Conservation (phyloP, 768 basidiomycete species). For the Gloeopeniophorella convolvens region DNA sequence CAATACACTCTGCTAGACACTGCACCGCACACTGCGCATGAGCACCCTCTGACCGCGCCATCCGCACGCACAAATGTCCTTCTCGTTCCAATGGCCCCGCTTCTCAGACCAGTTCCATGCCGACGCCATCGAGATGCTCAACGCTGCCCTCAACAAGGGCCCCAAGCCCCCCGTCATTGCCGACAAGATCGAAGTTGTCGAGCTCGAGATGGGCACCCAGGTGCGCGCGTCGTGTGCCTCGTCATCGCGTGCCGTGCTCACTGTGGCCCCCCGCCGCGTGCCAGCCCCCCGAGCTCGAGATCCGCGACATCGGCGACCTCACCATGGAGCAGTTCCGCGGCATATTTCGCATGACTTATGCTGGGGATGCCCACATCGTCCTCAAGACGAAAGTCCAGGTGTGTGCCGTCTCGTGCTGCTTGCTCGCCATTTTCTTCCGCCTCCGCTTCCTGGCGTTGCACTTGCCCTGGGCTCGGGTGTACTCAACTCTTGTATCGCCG, state of each 20-base stretch:
- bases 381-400: constrained; percentile 92
- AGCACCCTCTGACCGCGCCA: not conserved
- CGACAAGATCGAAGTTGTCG: constrained; percentile 95
- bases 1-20: not conserved
- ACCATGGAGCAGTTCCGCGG: constrained; percentile 94
- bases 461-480: too few relatives aligned
- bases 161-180: constrained; percentile 97
- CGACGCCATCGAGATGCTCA: constrained; percentile 95
- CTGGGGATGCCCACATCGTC: constrained; percentile 86
- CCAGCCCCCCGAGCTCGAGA: constrained; percentile 94
- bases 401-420: constrained; percentile 20
- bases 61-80: constrained; percentile 62
- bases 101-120: constrained; percentile 96
- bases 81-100: constrained; percentile 93
- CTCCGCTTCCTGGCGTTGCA: too few relatives aligned
- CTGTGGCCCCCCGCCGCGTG: constrained; percentile 1
- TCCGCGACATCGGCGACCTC: constrained; percentile 95
- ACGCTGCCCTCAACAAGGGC: constrained; percentile 94
- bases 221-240: constrained; percentile 36
- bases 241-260: not conserved
- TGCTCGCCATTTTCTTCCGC: not conserved
- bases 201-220: constrained; percentile 98
- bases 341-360: constrained; percentile 91
- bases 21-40: too few relatives aligned
- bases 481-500: too few relatives aligned